Percentiles rank a stretch among this genome's conserved stretches.
Evolutionary conservation across 1,284 basidiomycete genomes (phyloP).

Genomic region (Moesziomyces parantarcticus): DNA sequence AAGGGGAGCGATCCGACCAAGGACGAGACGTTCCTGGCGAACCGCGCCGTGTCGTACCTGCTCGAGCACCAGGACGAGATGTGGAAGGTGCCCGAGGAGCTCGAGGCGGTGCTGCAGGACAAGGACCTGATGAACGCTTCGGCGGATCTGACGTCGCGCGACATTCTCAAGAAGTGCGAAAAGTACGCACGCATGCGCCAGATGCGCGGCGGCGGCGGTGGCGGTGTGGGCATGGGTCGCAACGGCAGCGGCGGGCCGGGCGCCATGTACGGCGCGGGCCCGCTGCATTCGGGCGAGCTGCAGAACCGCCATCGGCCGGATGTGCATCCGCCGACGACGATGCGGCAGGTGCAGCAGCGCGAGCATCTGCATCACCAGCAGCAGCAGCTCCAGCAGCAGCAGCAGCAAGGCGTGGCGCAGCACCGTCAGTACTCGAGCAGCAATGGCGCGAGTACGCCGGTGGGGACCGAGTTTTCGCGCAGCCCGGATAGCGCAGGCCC

Average conservation of each 20-base stretch:
- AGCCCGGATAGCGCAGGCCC: constrained; percentile 32
- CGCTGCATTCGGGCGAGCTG: constrained; percentile 37
- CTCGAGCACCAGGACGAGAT: constrained; percentile 95
- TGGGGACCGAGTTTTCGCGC: constrained; percentile 33
- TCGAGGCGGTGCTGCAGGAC: constrained; percentile 62
- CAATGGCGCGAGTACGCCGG: constrained; percentile 7
- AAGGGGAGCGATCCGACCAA: constrained; percentile 85
- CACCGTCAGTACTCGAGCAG: constrained; percentile 26
- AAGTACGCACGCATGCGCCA: constrained; percentile 53
- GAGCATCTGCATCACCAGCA: constrained; percentile 20
- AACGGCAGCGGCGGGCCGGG: constrained; percentile 24
- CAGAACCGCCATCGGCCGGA: constrained; percentile 52
- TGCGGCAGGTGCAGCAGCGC: constrained; percentile 50
- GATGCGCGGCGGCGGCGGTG: constrained; percentile 25
- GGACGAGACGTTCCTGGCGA: constrained; percentile 93
- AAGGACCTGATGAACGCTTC: constrained; percentile 60
- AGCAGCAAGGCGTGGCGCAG: constrained; percentile 2
- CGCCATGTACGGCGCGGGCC: constrained; percentile 15
- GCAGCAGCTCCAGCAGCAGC: constrained; percentile 29
- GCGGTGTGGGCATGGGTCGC: constrained; percentile 23
- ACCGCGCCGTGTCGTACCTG: constrained; percentile 73
- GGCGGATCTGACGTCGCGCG: constrained; percentile 58
- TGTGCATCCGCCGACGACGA: constrained; percentile 53
- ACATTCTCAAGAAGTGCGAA: constrained; percentile 64
- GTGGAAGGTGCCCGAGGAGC: constrained; percentile 65